Conservation (phyloP, 2,329 filamentous ascomycete species). For the Fusarium duplospermum region DNA sequence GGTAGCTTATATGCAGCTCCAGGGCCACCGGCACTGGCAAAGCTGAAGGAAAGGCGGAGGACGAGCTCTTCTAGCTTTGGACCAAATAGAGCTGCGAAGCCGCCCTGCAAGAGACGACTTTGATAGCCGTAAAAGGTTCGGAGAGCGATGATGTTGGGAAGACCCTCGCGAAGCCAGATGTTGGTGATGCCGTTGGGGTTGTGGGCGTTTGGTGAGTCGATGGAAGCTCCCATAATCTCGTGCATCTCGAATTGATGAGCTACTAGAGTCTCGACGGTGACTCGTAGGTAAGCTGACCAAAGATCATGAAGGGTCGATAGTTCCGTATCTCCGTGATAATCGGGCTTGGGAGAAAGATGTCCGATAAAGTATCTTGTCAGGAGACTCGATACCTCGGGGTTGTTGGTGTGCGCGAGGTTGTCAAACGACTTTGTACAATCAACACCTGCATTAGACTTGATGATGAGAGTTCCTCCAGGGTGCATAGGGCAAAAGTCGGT, state of each 20-base stretch:
- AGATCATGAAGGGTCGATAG: conserved; percentile 60
- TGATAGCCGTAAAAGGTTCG: conserved; percentile 65
- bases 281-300: conserved; percentile 62
- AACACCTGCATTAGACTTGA: conserved; percentile 66
- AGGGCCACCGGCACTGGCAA: conserved; percentile 58
- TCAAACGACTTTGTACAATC: conserved; percentile 66
- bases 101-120: conserved; percentile 61
- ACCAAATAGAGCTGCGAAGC: conserved; percentile 63
- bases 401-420: conserved; percentile 65
- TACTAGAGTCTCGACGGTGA: conserved; percentile 62
- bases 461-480: conserved; percentile 63
- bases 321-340: conserved; percentile 57
- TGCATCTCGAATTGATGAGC: conserved; percentile 66
- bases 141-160: conserved; percentile 62
- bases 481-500: conserved; percentile 66
- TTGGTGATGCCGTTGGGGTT: conserved; percentile 38
- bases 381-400: conserved; percentile 64
- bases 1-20: conserved; percentile 52
- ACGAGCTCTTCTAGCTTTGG: conserved; percentile 64
- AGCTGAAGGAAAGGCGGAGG: conserved; percentile 62
- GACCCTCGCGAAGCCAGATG: conserved; percentile 58
- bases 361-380: conserved; percentile 67
- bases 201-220: conserved; percentile 16
- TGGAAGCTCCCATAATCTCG: conserved; percentile 58
- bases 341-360: conserved; percentile 61